Base-by-base conservation (phyloP, 306 rosid genomes). In the Quercus aquifolioides region DNA sequence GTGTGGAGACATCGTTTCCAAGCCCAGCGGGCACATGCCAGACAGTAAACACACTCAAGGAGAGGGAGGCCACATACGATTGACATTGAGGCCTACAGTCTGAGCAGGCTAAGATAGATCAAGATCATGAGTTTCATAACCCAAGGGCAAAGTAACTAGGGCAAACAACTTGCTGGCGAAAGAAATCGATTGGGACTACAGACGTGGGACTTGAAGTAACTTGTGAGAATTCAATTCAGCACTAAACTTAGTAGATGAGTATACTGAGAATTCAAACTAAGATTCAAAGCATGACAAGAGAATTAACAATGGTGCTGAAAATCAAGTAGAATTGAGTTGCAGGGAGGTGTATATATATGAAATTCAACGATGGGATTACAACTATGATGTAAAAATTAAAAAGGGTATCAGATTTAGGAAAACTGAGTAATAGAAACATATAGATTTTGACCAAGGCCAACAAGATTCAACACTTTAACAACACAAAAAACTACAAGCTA, bases 1-100 rank as follows among this genome's bases (percentile, higher is more conserved):
- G 96, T 79, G 83, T 90, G 96, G 86, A 94, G 96, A 78, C 98
- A 94, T 52, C 97, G 84, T 87, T 92, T 94, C 92, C 96, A 94
- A 52, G 87, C 96, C 98, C 98, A 94, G 23, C 98, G 97, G 54
- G 94, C 86, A 75, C 98, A 94, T 19, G 88, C 98, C 73, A 94
- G 84, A 79, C 98, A 94, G 55, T 91, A 94, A 55, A 92, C 98
- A 81, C 97, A 94, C 89, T 94, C 98, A n/a, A 94, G 84, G 73
- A 94, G 87, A 46, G 98, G 98, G 25, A 87, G 6, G 63, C 96
- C 91, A 63, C 97, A 94, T 62, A 90, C 1, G 55, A 94, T 88
- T 60, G 96, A 94, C 98, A 94, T 94, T 67, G 81, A 79, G 54
- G 46, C 78, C 88, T 75, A 77, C 54, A 73, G 52, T 65, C 58